phyloP scores from a whole-genome alignment of 768 basidiomycete genomes.

The Russula brevipes region DNA sequence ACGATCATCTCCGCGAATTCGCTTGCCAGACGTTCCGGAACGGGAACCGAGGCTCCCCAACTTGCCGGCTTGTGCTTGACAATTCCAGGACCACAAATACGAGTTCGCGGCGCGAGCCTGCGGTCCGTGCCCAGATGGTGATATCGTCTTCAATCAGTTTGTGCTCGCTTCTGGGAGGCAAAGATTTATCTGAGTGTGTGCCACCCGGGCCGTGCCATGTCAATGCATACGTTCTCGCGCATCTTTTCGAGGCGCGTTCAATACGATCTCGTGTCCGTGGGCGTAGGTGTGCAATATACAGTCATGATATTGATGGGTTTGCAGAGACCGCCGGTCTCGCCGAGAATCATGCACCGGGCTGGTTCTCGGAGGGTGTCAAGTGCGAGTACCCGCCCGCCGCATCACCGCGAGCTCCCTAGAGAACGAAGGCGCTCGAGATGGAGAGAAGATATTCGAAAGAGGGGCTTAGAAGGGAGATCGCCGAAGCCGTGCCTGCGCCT shows the following conservation, averaged over 20 bases:
- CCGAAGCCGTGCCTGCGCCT: not conserved
- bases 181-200: too few relatives aligned
- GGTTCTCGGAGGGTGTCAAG: not conserved
- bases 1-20: not conserved
- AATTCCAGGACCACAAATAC: not conserved
- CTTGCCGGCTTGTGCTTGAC: not conserved
- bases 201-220: too few relatives aligned
- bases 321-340: too few relatives aligned
- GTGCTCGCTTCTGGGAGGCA: too few relatives aligned
- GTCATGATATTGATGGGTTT: too few relatives aligned
- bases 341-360: not conserved
- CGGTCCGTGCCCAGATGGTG: too few relatives aligned
- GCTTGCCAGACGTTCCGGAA: not conserved
- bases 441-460: not conserved
- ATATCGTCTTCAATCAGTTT: too few relatives aligned
- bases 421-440: not conserved
- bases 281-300: too few relatives aligned
- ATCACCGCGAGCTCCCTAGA: not conserved
- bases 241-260: too few relatives aligned
- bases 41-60: slow-evolving; percentile 6
- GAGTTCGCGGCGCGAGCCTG: not conserved
- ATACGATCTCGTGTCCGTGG: too few relatives aligned
- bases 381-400: not conserved
- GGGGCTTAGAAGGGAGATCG: not conserved
- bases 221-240: too few relatives aligned